Evolutionary conservation across 176 grass and related monocot species (phyloP), one percentile per base, ranked within the genome.

Genomic region (Paspalum vaginatum): DNA sequence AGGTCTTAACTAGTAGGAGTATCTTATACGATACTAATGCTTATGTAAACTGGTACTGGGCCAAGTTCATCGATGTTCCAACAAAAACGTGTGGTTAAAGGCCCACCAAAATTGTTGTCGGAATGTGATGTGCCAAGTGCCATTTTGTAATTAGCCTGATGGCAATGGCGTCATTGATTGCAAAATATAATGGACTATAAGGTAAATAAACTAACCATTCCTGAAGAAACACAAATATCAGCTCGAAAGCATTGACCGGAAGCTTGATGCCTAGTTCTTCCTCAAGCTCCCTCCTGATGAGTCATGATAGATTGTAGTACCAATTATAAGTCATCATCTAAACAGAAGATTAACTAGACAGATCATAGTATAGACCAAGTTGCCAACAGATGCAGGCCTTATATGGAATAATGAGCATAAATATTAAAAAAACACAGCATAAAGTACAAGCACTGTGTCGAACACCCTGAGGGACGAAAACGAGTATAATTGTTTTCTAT

Each of bases 181-280:
- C 16, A 57, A 81, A 84, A 89, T 47, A 71, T 45, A 53, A 65
- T 56, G 7, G 64, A 66, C 2, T 76, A 37, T 22, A 75, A 46
- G 52, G 17, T 41, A 85, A 12, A 56, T 2, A 43, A 85, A 85
- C 95, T 78, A 71, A 98, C 95, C 92, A 91, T 78, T 94, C 85
- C 37, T 93, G 69, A 81, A 90, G 89, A 82, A 65, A 93, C 70
- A 91, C 88, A 84, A 98, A 94, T 63, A 98, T 49, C 51, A 91
- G 69, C 81, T 98, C 95, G 18, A 98, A 98, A 80, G 95, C 92
- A 85, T 93, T 85, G n/a, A 85, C 41, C 72, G 95, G 92, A 78
- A 98, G 95, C 45, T 77, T 92, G 89, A 94, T 87, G 81, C 95
- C 95, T 78, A 94, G 83, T 60, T 98, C 95, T 92, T 98, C 95